phyloP scores from a whole-genome alignment of 352 stramenopile species.

The Thalassiosira ordinaria region DNA sequence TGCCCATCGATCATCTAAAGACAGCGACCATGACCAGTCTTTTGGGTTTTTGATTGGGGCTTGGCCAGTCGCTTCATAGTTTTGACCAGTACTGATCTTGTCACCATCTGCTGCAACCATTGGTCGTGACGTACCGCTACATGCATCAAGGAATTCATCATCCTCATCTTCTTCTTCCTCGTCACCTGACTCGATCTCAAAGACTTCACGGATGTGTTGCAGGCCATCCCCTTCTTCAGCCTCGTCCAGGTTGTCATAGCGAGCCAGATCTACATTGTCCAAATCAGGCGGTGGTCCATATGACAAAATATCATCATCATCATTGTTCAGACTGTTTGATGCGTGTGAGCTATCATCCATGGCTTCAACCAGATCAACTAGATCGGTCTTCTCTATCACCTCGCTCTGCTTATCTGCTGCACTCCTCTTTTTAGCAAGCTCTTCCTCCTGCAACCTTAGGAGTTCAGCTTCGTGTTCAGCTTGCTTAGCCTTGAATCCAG shows the following conservation, averaged over 20 bases:
- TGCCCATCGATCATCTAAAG: constrained; percentile 81
- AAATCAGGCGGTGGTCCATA: constrained; percentile 36
- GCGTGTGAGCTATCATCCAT: not conserved
- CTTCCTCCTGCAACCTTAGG: not conserved
- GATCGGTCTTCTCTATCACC: not conserved
- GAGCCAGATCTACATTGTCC: constrained; percentile 49
- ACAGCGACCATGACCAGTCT: constrained; percentile 87
- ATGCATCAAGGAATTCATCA: constrained; percentile 44
- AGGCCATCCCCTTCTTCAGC: constrained; percentile 77
- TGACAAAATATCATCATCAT: constrained; percentile 1
- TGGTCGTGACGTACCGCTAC: constrained; percentile 18
- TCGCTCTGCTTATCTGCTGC: constrained; percentile 3
- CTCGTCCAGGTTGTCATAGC: constrained; percentile 69
- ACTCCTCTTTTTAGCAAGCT: constrained; percentile 9
- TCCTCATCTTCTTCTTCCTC: constrained; percentile 76
- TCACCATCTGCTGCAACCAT: constrained; percentile 38
- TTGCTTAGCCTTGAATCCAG: constrained; percentile 37
- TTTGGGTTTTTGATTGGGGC: constrained; percentile 24
- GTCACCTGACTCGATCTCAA: constrained; percentile 56
- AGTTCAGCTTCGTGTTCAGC: constrained; percentile 23
- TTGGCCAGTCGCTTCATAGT: no score
- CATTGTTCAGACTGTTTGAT: not conserved
- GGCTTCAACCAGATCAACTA: constrained; percentile 1
- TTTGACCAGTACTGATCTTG: not conserved
- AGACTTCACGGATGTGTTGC: constrained; percentile 88